These are phyloP conservation scores for Beauveria brongniartii DNA, from an alignment of 2,329 filamentous ascomycete species.

Conservation along the genomic window DNA sequence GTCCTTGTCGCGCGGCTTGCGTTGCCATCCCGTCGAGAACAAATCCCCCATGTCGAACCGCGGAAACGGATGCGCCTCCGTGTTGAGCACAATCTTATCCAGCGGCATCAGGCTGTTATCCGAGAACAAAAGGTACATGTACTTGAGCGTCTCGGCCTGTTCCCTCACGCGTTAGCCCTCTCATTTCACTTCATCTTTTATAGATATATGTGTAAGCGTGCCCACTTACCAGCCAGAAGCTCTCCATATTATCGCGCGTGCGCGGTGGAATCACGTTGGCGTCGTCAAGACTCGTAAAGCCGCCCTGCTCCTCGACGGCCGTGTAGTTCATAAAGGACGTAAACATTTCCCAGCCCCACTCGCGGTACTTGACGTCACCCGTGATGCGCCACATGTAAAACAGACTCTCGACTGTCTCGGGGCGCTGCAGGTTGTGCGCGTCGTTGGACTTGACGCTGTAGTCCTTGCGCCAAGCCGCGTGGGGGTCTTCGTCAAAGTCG, in stretches of 20 bases:
- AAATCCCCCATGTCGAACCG: slow-evolving; percentile 72
- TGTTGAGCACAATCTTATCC: slow-evolving; percentile 86
- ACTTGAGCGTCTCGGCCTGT: slow-evolving; percentile 92
- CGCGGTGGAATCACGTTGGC: slow-evolving; percentile 64
- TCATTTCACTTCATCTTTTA: neutral
- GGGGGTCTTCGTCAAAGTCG: slow-evolving; percentile 40
- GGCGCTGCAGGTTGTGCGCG: slow-evolving; percentile 84
- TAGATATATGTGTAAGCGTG: neutral
- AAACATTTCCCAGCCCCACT: slow-evolving; percentile 99
- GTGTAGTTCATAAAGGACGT: slow-evolving; percentile 82
- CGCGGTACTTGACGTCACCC: slow-evolving; percentile 75
- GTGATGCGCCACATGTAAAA: slow-evolving; percentile 99
- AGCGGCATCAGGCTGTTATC: slow-evolving; percentile 74
- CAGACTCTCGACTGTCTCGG: slow-evolving; percentile 91
- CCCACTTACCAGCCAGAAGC: slow-evolving; percentile 81
- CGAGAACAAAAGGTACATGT: slow-evolving; percentile 92
- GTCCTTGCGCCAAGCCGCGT: slow-evolving; percentile 66
- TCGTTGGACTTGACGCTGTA: slow-evolving; percentile 76
- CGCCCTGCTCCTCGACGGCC: slow-evolving; percentile 65
- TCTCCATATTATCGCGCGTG: slow-evolving; percentile 89
- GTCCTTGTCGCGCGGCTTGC: slow-evolving; percentile 51
- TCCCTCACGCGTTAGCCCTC: slow-evolving; percentile 13
- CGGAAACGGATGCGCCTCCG: slow-evolving; percentile 86
- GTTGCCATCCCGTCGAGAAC: slow-evolving; percentile 74
- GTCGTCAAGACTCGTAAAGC: slow-evolving; percentile 74